Evolutionary conservation across 805 yeast genomes (phyloP).

Genomic region (Starmera amethionina): DNA sequence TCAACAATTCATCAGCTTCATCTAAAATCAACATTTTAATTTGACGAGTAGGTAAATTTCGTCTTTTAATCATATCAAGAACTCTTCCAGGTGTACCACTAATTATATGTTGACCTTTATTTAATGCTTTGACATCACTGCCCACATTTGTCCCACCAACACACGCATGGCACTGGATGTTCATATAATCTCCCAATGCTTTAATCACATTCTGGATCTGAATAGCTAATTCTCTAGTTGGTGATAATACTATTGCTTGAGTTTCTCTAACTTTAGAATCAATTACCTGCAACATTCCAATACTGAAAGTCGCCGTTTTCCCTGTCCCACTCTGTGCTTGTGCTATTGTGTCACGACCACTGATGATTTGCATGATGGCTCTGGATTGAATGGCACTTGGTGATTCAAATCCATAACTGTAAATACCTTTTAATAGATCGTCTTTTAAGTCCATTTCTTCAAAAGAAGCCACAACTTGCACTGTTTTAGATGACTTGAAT

Average conservation of each 20-base stretch:
- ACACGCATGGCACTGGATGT: constrained; percentile 79
- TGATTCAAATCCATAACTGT: constrained; percentile 86
- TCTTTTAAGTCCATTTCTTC: constrained; percentile 75
- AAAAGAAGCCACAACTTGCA: constrained; percentile 47
- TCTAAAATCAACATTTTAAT: constrained; percentile 85
- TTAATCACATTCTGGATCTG: constrained; percentile 87
- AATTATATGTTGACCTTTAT: constrained; percentile 79
- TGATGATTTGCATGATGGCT: constrained; percentile 90
- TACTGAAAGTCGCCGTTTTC: constrained; percentile 96
- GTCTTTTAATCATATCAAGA: constrained; percentile 79
- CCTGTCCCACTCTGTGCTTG: constrained; percentile 99
- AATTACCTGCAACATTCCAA: constrained; percentile 82
- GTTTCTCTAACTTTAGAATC: constrained; percentile 64
- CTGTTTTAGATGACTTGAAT: constrained; percentile 52
- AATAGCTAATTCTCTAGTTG: constrained; percentile 92
- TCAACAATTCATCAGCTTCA: constrained; percentile 93
- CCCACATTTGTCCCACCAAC: constrained; percentile 87
- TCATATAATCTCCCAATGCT: constrained; percentile 82
- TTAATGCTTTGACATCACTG: constrained; percentile 67
- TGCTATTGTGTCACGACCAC: constrained; percentile 92
- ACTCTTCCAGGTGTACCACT: constrained; percentile 99
- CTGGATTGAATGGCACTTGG: constrained; percentile 98
- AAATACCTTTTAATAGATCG: constrained; percentile 52
- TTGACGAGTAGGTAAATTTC: constrained; percentile 61
- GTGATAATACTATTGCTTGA: constrained; percentile 88